These are phyloP conservation scores for Colletotrichum eremochloae DNA, from an alignment of 2,329 filamentous ascomycete species.

Conservation along the genomic window DNA sequence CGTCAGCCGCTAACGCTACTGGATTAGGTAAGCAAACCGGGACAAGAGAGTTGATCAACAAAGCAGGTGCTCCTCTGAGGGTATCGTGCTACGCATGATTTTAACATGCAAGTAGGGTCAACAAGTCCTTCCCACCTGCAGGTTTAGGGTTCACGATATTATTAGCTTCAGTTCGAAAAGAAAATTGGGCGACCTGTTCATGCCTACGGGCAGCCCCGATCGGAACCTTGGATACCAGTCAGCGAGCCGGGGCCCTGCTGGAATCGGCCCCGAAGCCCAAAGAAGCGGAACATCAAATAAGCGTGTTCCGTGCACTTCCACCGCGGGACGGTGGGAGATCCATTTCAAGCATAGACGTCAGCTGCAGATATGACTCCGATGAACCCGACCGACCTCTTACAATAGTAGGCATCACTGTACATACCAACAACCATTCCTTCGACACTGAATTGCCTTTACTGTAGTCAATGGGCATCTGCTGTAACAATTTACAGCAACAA, in stretches of 20 bases:
- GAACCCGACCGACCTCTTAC: background rate
- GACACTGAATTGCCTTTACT: too few relatives aligned
- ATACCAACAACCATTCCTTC: background rate
- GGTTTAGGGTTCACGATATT: too few relatives aligned
- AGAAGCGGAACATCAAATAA: slow-evolving; percentile 40
- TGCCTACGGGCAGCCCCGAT: background rate
- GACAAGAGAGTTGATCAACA: background rate
- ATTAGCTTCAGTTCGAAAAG: background rate
- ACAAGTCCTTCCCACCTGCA: background rate
- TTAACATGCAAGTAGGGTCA: background rate
- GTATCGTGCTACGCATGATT: background rate
- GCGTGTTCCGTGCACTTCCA: slow-evolving; percentile 33
- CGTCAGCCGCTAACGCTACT: background rate
- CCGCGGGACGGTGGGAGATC: slow-evolving; percentile 14
- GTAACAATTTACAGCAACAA: slow-evolving; percentile 10
- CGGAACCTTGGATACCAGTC: slow-evolving; percentile 7
- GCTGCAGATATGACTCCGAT: slow-evolving; percentile 7
- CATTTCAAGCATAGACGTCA: slow-evolving; percentile 19
- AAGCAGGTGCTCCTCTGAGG: slow-evolving; percentile 3
- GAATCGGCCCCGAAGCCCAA: slow-evolving; percentile 28
- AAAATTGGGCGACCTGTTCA: background rate
- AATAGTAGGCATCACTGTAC: background rate
- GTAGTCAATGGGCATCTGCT: background rate
- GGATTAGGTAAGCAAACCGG: slow-evolving; percentile 23
- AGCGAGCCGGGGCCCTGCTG: slow-evolving; percentile 14